Evolutionary conservation across 1,139 yeast species (phyloP).

Genomic region (Trichomonascaceae sp.): DNA sequence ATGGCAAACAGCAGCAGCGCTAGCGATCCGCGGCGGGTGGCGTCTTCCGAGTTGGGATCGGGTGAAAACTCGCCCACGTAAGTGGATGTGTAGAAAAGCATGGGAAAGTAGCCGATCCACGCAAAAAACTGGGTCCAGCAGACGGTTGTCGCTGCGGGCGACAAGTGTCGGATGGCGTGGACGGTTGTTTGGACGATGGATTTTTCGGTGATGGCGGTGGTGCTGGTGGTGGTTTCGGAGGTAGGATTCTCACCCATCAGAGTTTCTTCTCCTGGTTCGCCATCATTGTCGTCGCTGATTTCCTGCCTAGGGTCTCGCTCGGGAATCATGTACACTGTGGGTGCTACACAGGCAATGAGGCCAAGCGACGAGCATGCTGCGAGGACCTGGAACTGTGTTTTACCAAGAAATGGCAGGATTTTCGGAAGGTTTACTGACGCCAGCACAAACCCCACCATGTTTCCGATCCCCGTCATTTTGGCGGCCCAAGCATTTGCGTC

Average conservation of each 20-base stretch:
- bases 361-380: constrained; percentile 34
- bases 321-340: constrained; percentile 29
- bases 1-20: constrained; percentile 26
- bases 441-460: constrained; percentile 41
- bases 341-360: constrained; percentile 28
- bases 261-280: no score
- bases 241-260: no score
- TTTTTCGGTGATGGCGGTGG: background rate
- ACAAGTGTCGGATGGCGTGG: constrained; percentile 26
- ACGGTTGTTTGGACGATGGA: constrained; percentile 19
- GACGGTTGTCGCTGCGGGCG: constrained; percentile 18
- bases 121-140: constrained; percentile 25
- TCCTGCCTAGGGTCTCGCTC: constrained; percentile 37
- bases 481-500: constrained; percentile 65
- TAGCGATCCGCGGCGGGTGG: constrained; percentile 26
- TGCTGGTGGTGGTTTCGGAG: no score
- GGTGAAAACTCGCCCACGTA: constrained; percentile 24
- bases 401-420: constrained; percentile 29
- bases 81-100: constrained; percentile 27
- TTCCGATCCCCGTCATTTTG: constrained; percentile 47
- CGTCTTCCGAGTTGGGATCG: constrained; percentile 13
- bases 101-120: constrained; percentile 28
- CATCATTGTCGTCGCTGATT: constrained; percentile 4
- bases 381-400: constrained; percentile 38
- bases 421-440: constrained; percentile 29